Percentiles rank a stretch among this genome's conserved stretches.
Conservation (phyloP, 2,329 filamentous ascomycete species). For the Sporothrix pallida region DNA sequence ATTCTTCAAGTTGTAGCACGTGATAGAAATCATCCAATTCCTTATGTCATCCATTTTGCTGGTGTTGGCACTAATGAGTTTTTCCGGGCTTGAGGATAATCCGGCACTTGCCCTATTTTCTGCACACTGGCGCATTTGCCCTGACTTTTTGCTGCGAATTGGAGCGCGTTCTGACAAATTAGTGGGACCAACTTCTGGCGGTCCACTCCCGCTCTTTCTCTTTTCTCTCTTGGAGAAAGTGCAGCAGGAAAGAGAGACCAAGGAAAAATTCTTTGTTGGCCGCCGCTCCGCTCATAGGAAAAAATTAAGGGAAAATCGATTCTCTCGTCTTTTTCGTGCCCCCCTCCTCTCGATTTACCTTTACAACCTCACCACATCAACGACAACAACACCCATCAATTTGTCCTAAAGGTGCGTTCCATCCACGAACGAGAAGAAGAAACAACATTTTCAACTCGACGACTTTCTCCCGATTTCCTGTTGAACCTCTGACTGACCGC, state of each 20-base stretch:
- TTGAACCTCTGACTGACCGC: conserved; percentile 32
- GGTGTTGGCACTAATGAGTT: neutral
- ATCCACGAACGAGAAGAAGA: neutral
- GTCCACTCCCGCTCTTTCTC: conserved; percentile 13
- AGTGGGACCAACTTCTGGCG: neutral
- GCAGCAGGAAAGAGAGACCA: neutral
- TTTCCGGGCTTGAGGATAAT: conserved; percentile 7
- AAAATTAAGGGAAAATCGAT: conserved; percentile 33
- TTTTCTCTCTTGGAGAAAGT: neutral
- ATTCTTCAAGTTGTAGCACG: neutral
- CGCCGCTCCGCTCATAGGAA: conserved; percentile 22
- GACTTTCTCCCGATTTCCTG: neutral
- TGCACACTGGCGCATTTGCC: conserved; percentile 18
- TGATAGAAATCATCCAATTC: neutral
- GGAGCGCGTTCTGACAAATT: neutral
- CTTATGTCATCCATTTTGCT: too few relatives aligned
- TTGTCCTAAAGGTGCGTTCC: conserved; percentile 36
- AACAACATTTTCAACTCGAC: conserved; percentile 17
- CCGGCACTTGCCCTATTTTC: conserved; percentile 30
- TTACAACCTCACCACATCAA: conserved; percentile 28
- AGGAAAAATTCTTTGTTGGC: conserved; percentile 24
- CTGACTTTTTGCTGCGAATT: conserved; percentile 21
- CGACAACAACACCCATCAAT: conserved; percentile 34
- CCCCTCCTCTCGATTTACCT: conserved; percentile 18
- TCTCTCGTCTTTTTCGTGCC: conserved; percentile 25